A percentile compares a stretch with the other conserved stretches of the same genome.
phyloP scores from a whole-genome alignment of 768 basidiomycete genomes.

The Podaxis pistillaris region DNA sequence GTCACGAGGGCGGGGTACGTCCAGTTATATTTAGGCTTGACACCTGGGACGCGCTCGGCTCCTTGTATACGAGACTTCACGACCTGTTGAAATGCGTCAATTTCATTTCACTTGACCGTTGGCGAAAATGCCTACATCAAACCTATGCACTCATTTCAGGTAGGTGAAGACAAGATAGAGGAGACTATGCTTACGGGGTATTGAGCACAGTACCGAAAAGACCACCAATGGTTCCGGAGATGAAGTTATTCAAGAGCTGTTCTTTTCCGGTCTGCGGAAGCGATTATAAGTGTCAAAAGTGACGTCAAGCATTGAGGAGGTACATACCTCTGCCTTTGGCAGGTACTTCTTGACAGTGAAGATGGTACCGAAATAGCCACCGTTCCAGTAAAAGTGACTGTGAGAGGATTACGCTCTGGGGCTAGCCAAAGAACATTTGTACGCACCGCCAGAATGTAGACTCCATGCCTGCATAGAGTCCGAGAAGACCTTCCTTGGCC shows the following conservation, averaged over 20 bases:
- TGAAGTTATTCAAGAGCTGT: constrained; percentile 85
- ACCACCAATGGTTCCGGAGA: constrained; percentile 88
- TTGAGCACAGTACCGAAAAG: constrained; percentile 88
- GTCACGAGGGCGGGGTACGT: constrained; percentile 85
- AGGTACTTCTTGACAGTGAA: constrained; percentile 78
- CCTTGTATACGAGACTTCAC: constrained; percentile 97
- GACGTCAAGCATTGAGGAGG: background rate
- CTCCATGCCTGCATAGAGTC: constrained; percentile 94
- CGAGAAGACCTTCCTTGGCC: constrained; percentile 75
- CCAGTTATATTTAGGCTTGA: constrained; percentile 90
- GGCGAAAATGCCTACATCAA: constrained; percentile 27
- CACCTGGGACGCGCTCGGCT: constrained; percentile 58
- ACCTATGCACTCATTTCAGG: constrained; percentile 21
- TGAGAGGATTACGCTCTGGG: constrained; percentile 9
- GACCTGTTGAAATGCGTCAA: constrained; percentile 49
- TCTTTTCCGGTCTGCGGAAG: constrained; percentile 55
- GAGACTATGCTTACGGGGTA: constrained; percentile 66
- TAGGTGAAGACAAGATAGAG: background rate
- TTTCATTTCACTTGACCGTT: background rate
- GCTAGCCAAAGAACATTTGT: background rate
- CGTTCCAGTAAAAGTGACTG: constrained; percentile 90
- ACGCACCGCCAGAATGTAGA: constrained; percentile 92
- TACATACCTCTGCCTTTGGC: constrained; percentile 79
- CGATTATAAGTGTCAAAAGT: background rate
- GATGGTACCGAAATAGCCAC: constrained; percentile 94